These are phyloP conservation scores for Aspergillus piperis DNA, from an alignment of 2,329 filamentous ascomycete genomes.

Conservation along the genomic window DNA sequence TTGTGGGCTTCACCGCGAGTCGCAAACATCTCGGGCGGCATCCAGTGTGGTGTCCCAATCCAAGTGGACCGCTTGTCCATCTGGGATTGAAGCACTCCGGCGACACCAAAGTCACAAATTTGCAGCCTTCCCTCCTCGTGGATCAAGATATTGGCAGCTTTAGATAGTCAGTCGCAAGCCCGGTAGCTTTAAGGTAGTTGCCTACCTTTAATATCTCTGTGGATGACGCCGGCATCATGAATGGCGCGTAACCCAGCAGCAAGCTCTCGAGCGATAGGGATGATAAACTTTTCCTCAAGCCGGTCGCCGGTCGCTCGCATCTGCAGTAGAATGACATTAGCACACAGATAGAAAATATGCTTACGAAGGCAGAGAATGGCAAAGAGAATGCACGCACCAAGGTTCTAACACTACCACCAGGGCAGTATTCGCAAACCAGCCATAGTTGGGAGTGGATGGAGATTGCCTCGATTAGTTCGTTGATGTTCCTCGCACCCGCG, in stretches of 20 bases:
- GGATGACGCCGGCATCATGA: slow-evolving; percentile 66
- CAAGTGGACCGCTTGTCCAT: slow-evolving; percentile 64
- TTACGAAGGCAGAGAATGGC: slow-evolving; percentile 8
- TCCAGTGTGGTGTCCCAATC: slow-evolving; percentile 67
- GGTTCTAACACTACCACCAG: slow-evolving; percentile 66
- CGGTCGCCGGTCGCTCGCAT: slow-evolving; percentile 52
- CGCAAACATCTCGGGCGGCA: slow-evolving; percentile 62
- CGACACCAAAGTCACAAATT: slow-evolving; percentile 67
- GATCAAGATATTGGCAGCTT: slow-evolving; percentile 64
- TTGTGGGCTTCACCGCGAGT: slow-evolving; percentile 42
- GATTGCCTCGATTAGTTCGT: slow-evolving; percentile 64
- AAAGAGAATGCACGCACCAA: slow-evolving; percentile 50
- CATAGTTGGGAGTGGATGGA: slow-evolving; percentile 65
- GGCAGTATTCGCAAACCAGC: slow-evolving; percentile 68
- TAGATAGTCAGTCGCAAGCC: slow-evolving; percentile 10
- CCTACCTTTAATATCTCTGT: slow-evolving; percentile 65
- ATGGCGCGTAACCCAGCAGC: slow-evolving; percentile 63
- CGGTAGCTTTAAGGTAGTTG: not conserved
- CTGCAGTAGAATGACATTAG: slow-evolving; percentile 26
- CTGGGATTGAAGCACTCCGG: slow-evolving; percentile 62
- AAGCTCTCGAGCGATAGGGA: slow-evolving; percentile 64
- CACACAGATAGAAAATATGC: slow-evolving; percentile 19
- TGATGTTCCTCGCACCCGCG: slow-evolving; percentile 63
- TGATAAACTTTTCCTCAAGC: slow-evolving; percentile 63
- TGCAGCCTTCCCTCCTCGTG: slow-evolving; percentile 64